phyloP scores from a whole-genome alignment of 75 land plant species.

The Cryptomeria japonica region DNA sequence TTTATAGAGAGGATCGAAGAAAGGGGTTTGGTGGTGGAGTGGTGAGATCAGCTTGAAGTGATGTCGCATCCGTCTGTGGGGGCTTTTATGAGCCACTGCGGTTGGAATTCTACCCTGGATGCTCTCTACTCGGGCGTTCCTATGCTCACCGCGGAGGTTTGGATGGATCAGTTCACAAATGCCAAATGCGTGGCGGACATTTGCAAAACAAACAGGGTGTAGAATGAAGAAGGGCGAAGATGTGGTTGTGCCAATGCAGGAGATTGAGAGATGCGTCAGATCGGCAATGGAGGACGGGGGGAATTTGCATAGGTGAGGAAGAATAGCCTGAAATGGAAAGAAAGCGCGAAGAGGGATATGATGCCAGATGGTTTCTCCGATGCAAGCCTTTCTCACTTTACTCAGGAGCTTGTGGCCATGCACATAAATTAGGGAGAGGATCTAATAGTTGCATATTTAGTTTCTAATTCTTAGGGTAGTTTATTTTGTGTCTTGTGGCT shows the following conservation, averaged over 20 bases:
- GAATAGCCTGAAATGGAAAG: slow-evolving; percentile 33
- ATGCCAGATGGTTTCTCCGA: slow-evolving; percentile 23
- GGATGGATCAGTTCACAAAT: slow-evolving; percentile 13
- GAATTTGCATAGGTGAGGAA: slow-evolving; percentile 31
- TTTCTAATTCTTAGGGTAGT: too few relatives aligned
- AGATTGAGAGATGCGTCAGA: slow-evolving; percentile 20
- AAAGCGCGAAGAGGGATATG: slow-evolving; percentile 15
- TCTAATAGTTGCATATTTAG: too few relatives aligned
- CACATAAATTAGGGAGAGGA: too few relatives aligned
- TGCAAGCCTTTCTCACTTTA: background rate
- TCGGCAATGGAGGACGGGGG: slow-evolving; percentile 17
- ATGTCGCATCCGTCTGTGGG: slow-evolving; percentile 7
- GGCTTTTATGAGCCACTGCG: slow-evolving; percentile 15
- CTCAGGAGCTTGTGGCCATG: background rate
- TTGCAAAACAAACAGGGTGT: slow-evolving; percentile 23
- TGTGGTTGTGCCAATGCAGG: slow-evolving; percentile 12
- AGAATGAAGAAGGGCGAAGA: slow-evolving; percentile 6
- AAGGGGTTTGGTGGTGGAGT: slow-evolving; percentile 5
- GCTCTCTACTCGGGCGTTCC: slow-evolving; percentile 16
- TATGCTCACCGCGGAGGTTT: background rate
- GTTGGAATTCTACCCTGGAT: slow-evolving; percentile 12
- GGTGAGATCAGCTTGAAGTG: slow-evolving; percentile 15
- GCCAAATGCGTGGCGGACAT: slow-evolving; percentile 13
- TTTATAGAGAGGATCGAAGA: slow-evolving; percentile 9
- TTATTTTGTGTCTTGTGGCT: too few relatives aligned